These are phyloP conservation scores for Miamiensis avidus DNA, from an alignment of 169 alveolate species.

Conservation along the genomic window DNA sequence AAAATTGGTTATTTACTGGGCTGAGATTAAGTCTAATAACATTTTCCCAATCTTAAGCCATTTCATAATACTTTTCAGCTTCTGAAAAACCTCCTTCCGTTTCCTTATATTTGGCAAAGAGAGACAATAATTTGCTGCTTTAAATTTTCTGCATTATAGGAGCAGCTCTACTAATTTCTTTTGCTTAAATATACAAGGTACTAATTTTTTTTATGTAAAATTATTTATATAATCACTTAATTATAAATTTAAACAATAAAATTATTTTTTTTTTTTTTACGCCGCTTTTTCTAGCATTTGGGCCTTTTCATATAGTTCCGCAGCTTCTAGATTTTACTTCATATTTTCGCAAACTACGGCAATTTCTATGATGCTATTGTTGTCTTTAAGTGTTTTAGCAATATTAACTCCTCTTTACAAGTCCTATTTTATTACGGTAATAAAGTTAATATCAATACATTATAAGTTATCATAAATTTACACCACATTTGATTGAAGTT, in stretches of 20 bases:
- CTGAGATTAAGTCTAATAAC: constrained; percentile 78
- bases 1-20: constrained; percentile 67
- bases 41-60: constrained; percentile 84
- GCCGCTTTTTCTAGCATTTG: constrained; percentile 88
- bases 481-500: constrained; percentile 81
- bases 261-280: not conserved
- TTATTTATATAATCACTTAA: not conserved
- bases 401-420: constrained; percentile 76
- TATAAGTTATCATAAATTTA: too few species aligned
- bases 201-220: not conserved
- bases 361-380: constrained; percentile 73
- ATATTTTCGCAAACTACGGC: constrained; percentile 85
- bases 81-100: constrained; percentile 80
- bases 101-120: constrained; percentile 90
- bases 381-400: constrained; percentile 78
- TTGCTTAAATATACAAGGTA: constrained; percentile 74
- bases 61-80: constrained; percentile 86
- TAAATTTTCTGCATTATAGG: constrained; percentile 77
- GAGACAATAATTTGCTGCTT: constrained; percentile 84
- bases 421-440: too few species aligned
- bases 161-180: constrained; percentile 76
- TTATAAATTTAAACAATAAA: too few species aligned
- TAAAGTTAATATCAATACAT: too few species aligned
- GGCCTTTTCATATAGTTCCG: constrained; percentile 79
- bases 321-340: constrained; percentile 85